Evolutionary conservation across 129 eudicot species (phyloP), one percentile per base, ranked within the genome.

Genomic region (Escallonia rubra): DNA sequence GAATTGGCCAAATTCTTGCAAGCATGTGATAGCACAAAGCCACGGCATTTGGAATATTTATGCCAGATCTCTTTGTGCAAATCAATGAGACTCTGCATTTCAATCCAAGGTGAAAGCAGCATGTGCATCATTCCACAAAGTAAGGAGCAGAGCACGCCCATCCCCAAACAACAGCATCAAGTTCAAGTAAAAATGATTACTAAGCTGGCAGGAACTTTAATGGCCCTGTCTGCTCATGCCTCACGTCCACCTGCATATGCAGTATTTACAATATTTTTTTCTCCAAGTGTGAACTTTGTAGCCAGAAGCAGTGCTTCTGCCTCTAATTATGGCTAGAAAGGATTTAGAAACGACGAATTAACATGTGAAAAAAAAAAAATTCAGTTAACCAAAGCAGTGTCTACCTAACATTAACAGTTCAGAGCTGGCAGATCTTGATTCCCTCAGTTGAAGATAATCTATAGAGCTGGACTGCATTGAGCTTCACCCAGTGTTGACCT

Each of bases 401-500:
- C 2, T 42, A 14, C 53, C 42, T 67, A 10, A 10, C 65, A 40
- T 42, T 42, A 38, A 56, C 7, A 43, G 10, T n/a, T 67, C 34
- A 23, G 34, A 23, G 1, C 34, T 23, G 34, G 34, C 49, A 47
- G 41, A 43, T 10, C 15, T 4, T 41, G 12, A 10, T 44, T 71
- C 10, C 42, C 59, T 9, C 15, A 55, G 53, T 3, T 3, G 49
- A 38, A 55, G 60, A 67, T 41, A 67, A 40, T 41, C n/a, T 42
- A 69, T 45, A 13, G 9, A 10, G 44, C 8, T 43, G 44, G 34
- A 56, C 64, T 57, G 57, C 56, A 52, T 34, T 52, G 64, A 72
- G 63, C 56, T 16, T 62, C 42, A 7, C 54, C 43, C 41, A 41
- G 46, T 63, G 63, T 52, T 72, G 76, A 72, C 59, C 69, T 63